Percentiles rank a stretch among this genome's conserved stretches.
Conservation (phyloP, 371 early-diverging fungal species). For the Rhizomucor pusillus region DNA sequence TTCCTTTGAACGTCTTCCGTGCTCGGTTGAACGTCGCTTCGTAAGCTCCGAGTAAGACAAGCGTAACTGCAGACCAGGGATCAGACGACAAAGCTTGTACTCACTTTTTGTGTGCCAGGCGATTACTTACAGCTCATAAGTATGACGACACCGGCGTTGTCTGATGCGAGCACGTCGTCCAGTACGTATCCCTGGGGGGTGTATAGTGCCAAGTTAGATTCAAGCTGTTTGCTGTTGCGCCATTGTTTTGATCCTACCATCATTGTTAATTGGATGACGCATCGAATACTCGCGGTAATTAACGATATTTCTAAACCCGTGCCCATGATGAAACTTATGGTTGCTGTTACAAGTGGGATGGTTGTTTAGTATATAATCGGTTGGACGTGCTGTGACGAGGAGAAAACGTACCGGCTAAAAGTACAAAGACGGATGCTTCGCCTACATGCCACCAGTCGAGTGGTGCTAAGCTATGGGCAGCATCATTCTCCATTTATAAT, state of each 20-base stretch:
- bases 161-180: conserved; percentile 35
- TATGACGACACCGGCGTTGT: conserved; percentile 34
- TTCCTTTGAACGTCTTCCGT: conserved; percentile 36
- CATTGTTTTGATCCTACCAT: conserved; percentile 25
- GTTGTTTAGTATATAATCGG: too few relatives aligned
- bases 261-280: conserved; percentile 42
- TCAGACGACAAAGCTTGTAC: not conserved
- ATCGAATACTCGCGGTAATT: conserved; percentile 37
- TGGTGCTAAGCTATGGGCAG: not conserved
- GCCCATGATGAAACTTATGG: conserved; percentile 33
- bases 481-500: not conserved
- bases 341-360: conserved; percentile 18
- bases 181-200: conserved; percentile 34
- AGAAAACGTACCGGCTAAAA: conserved; percentile 31
- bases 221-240: not conserved
- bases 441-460: conserved; percentile 41
- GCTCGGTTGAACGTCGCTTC: conserved; percentile 44
- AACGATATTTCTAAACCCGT: conserved; percentile 36
- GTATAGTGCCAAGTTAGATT: not conserved
- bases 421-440: conserved; percentile 32
- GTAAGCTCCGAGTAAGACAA: conserved; percentile 38
- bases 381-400: too few relatives aligned
- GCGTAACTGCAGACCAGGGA: conserved; percentile 18
- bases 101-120: not conserved
- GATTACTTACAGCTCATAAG: conserved; percentile 31